Base-by-base conservation (phyloP, 73 alveolate species). In the Stentor coeruleus region DNA sequence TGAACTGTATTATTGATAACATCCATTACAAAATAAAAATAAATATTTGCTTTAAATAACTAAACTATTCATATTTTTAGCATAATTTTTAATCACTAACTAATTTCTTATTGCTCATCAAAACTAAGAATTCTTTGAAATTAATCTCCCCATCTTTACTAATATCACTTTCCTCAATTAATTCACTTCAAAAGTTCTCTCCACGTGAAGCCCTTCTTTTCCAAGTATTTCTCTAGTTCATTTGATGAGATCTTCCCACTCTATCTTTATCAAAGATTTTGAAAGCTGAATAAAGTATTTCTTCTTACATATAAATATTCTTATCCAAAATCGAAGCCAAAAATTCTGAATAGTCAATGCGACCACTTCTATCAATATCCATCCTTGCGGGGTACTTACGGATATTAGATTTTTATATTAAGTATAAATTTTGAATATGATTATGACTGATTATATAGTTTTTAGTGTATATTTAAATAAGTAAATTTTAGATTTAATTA, bases 241-340 rank as follows among this genome's bases (percentile, higher is more conserved):
- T 84, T 88, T 26, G 86, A 89, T 59, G 88, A 88, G 39, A 92
- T 92, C 38, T 57, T 76, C 2, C 97, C 97, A 84, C 84, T 83
- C 93, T 92, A 84, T 92, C 93, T 59, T 87, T 85, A 75, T 93
- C 98, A 59, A 93, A 75, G 82, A 83, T 81, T 30, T 81, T 86
- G 87, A 93, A 93, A 35, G 92, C 92, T 42, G 89, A 86, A 33
- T 77, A 58, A 66, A 93, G 91, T 41, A 84, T 90, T 74, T 84
- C 86, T 39, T 66, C 84, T 57, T 86, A 74, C 38, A 73, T 39
- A 77, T 58, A 75, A 3, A 84, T 75, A 35, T 87, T 86, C 66
- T 92, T 81, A 59, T 93, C 89, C 39, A 93, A 60, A 39, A 92
- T 83, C 31, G 98, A 94, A 15, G 98, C 95, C 58, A 93, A 66